phyloP scores from a whole-genome alignment of 2,329 filamentous ascomycete genomes.

The Xylariaceae sp. region DNA sequence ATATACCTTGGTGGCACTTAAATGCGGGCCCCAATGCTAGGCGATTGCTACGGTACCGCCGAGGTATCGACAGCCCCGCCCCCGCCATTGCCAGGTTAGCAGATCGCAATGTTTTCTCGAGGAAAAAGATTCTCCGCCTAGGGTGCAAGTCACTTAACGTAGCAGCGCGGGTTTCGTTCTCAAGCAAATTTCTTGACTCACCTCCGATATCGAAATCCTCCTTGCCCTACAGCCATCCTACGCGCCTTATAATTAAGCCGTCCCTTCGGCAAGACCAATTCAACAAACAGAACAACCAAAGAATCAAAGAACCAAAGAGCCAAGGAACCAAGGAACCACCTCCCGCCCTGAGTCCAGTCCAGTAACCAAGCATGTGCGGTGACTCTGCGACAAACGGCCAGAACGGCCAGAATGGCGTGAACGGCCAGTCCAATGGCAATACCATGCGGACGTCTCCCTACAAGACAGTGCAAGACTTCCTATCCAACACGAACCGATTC shows the following conservation, averaged over 20 bases:
- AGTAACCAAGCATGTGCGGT: not conserved
- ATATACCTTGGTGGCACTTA: too few relatives aligned
- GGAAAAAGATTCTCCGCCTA: not conserved
- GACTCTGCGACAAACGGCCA: not conserved
- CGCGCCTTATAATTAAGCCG: not conserved
- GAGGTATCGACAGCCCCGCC: not conserved
- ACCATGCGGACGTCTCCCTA: not conserved
- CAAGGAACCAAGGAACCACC: not conserved
- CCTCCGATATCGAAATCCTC: constrained; percentile 1
- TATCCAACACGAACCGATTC: not conserved
- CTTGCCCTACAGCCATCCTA: not conserved
- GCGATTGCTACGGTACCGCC: not conserved
- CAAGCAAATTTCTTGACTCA: constrained; percentile 1
- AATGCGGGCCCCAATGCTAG: too few relatives aligned
- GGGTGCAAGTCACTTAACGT: not conserved
- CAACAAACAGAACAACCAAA: not conserved
- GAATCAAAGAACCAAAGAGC: not conserved
- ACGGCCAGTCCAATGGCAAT: not conserved
- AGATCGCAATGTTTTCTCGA: not conserved
- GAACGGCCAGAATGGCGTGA: not conserved
- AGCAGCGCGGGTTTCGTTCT: not conserved
- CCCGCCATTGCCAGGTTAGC: not conserved
- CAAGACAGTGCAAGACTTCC: not conserved
- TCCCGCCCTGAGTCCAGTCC: not conserved
- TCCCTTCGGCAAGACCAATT: not conserved